Conservation (phyloP, 371 early-diverging fungal species). For the Rhizopus delemar region DNA sequence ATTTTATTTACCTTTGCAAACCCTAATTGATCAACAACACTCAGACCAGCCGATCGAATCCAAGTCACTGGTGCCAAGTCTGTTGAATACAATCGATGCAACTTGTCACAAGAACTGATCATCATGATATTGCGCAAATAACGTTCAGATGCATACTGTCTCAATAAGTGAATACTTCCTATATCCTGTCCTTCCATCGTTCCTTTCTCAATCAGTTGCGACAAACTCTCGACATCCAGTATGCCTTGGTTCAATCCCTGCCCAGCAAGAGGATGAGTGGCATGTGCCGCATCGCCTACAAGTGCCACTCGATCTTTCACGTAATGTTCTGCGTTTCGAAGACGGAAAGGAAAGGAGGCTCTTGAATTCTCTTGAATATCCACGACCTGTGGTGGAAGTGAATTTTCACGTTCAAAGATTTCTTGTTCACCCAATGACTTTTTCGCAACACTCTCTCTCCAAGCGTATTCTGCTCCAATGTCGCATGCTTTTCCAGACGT, state of each 20-base stretch:
- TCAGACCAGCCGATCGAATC: conserved; percentile 70
- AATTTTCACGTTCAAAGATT: conserved; percentile 25
- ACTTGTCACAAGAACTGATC: conserved; percentile 81
- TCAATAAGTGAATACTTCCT: conserved; percentile 64
- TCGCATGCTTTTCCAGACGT: conserved; percentile 45
- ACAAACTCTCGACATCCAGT: conserved; percentile 78
- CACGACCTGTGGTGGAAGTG: conserved; percentile 65
- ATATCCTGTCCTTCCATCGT: conserved; percentile 78
- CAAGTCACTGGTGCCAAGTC: conserved; percentile 62
- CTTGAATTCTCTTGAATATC: conserved; percentile 68
- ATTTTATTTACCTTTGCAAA: conserved; percentile 56
- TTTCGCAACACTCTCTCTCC: conserved; percentile 61
- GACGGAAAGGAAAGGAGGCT: conserved; percentile 83
- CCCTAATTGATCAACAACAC: conserved; percentile 61
- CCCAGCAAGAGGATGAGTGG: conserved; percentile 95
- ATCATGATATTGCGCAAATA: conserved; percentile 81
- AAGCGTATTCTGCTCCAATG: conserved; percentile 62
- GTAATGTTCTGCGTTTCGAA: conserved; percentile 80
- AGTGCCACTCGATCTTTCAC: conserved; percentile 80
- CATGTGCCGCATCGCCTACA: conserved; percentile 96
- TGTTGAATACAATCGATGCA: conserved; percentile 76
- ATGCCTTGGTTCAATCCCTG: conserved; percentile 95
- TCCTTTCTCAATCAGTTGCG: conserved; percentile 63
- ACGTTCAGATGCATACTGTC: conserved; percentile 76
- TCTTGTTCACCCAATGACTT: conserved; percentile 29